Evolutionary conservation across 202 grass and related monocot genomes (phyloP), one percentile per base, ranked within the genome.

Genomic region (Tripidium arundinaceum): DNA sequence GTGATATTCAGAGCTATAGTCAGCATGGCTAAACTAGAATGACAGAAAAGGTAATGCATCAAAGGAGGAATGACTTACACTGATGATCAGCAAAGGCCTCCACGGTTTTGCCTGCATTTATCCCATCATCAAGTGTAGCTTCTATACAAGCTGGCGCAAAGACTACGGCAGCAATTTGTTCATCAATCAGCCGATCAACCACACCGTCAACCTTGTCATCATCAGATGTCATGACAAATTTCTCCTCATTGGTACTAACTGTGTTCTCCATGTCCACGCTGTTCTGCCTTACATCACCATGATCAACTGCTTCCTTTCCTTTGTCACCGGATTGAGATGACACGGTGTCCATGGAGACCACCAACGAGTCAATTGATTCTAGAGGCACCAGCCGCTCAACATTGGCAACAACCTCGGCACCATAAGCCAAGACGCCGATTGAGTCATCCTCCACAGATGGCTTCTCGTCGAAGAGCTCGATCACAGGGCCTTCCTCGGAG

Each of bases 381-480:
- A 90, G 74, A 61, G 72, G 72, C 66, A 77, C 29, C 59, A 83
- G 24, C 16, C 69, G 76, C 55, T 83, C 75, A n/a, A 27, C 77
- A 79, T 72, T 81, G 42, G 54, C 82, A 37, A 45, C 70, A 82
- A 39, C 52, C 43, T 14, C 61, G 78, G 80, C 57, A 77, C 50
- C 31, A 40, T 19, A 36, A 69, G 74, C 42, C 45, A 88, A 62
- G 50, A 77, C 73, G 22, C 29, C 59, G 19, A 81, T 47, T 6
- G 90, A 84, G 70, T 86, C 83, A 77, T 83, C 80, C 19, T 76
- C 73, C 24, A 76, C 68, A 68, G 58, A 63, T 65, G 77, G 78
- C 52, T 81, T 79, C 81, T 80, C 78, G 11, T 93, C 90, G 16
- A 85, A 79, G 28, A 96, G 73, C 65, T 88, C 88, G 40, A 95